Evolutionary conservation across 306 rosid genomes (phyloP).

Genomic region (Dicorynia guianensis): DNA sequence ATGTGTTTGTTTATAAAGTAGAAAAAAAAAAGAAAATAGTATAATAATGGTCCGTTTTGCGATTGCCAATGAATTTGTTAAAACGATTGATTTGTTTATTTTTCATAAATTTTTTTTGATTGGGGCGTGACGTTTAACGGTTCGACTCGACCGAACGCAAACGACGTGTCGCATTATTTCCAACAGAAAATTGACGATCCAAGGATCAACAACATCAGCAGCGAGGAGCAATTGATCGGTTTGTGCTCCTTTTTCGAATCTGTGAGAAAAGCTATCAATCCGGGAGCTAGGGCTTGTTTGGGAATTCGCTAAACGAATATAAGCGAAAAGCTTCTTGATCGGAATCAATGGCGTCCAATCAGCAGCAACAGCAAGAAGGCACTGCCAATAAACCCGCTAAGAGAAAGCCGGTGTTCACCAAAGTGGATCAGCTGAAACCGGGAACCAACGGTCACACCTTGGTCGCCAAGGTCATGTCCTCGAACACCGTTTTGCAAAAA

Average conservation of each 20-base stretch:
- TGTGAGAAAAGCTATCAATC: constrained; percentile 3
- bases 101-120: neutral
- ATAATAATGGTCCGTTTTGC: too few relatives aligned
- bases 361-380: constrained; percentile 21
- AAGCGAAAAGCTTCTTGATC: constrained; percentile 8
- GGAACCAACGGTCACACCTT: constrained; percentile 85
- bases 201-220: too few relatives aligned
- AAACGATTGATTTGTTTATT: neutral
- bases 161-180: constrained; percentile 41
- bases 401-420: constrained; percentile 79
- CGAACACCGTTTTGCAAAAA: constrained; percentile 73
- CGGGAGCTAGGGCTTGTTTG: constrained; percentile 6
- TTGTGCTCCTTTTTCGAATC: neutral
- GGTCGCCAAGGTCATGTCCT: constrained; percentile 63
- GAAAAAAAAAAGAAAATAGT: too few relatives aligned
- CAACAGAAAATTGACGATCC: constrained; percentile 8
- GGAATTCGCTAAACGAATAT: neutral
- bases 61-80: too few relatives aligned
- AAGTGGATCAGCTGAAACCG: constrained; percentile 79
- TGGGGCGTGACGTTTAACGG: constrained; percentile 17
- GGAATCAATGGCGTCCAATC: constrained; percentile 49
- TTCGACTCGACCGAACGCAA: neutral
- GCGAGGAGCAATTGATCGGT: neutral
- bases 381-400: constrained; percentile 48
- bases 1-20: too few relatives aligned